Evolutionary conservation across 169 alveolate species (phyloP).

Genomic region (Eimeria praecox): DNA sequence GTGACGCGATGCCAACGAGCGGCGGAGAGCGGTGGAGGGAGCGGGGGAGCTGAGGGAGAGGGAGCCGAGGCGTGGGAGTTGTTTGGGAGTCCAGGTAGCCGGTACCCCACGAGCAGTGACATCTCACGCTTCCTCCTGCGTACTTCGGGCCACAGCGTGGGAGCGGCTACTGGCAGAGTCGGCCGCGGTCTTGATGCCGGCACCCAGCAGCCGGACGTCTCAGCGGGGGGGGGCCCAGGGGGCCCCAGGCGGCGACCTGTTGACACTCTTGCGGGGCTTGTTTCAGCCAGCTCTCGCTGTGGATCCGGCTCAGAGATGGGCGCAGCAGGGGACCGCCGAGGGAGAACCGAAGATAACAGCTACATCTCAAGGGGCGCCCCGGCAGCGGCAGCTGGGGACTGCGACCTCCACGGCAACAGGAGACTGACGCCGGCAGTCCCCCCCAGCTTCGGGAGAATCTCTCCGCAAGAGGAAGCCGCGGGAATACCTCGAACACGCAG

Average conservation of each 20-base stretch:
- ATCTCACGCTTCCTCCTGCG: constrained; percentile 55
- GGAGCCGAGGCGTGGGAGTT: constrained; percentile 37
- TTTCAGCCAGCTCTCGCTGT: constrained; percentile 20
- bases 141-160: constrained; percentile 45
- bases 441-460: neutral
- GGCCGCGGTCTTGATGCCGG: constrained; percentile 15
- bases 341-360: neutral
- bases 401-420: neutral
- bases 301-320: constrained; percentile 26
- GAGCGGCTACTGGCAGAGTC: neutral
- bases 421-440: neutral
- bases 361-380: constrained; percentile 1
- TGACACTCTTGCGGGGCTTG: constrained; percentile 8
- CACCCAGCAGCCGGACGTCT: neutral
- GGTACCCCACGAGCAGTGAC: constrained; percentile 65
- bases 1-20: constrained; percentile 2
- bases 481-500: neutral
- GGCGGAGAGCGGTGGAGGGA: neutral
- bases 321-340: constrained; percentile 3
- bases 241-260: constrained; percentile 47
- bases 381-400: neutral
- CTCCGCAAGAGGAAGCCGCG: neutral
- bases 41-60: neutral
- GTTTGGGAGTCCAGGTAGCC: constrained; percentile 22
- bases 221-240: constrained; percentile 50